Evolutionary conservation across 2,329 filamentous ascomycete species (phyloP).

Genomic region (Hypoxylon sp.): DNA sequence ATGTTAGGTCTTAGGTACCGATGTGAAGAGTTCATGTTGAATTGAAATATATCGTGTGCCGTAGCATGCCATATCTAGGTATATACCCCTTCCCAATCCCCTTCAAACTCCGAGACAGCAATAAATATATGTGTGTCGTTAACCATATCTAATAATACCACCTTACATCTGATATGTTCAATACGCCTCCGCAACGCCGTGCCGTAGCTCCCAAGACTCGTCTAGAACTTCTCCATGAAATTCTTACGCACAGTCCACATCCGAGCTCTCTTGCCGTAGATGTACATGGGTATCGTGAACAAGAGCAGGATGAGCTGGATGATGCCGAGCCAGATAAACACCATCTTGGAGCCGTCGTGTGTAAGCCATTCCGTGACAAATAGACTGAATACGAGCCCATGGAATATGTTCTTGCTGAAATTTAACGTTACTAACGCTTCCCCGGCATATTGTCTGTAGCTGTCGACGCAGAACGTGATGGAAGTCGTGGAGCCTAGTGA

Average conservation of each 20-base stretch:
- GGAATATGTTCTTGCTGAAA: conserved; percentile 93
- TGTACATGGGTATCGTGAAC: conserved; percentile 90
- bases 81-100: not conserved
- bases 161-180: not conserved
- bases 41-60: not conserved
- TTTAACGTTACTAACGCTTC: conserved; percentile 96
- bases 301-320: conserved; percentile 85
- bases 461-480: conserved; percentile 95
- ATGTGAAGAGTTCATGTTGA: not conserved
- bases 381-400: conserved; percentile 88
- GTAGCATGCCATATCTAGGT: not conserved
- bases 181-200: not conserved
- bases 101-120: not conserved
- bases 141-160: not conserved
- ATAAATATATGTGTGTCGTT: not conserved
- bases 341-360: conserved; percentile 78
- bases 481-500: conserved; percentile 89
- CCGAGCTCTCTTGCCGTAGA: conserved; percentile 88
- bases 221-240: conserved; percentile 81
- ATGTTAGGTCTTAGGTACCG: no score
- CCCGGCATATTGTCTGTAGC: conserved; percentile 91
- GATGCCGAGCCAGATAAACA: conserved; percentile 86
- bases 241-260: conserved; percentile 95
- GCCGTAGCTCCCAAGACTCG: not conserved
- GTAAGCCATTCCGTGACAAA: conserved; percentile 91